These are phyloP conservation scores for Cystobasidium onofrii DNA, from an alignment of 768 basidiomycete species.

Conservation along the genomic window DNA sequence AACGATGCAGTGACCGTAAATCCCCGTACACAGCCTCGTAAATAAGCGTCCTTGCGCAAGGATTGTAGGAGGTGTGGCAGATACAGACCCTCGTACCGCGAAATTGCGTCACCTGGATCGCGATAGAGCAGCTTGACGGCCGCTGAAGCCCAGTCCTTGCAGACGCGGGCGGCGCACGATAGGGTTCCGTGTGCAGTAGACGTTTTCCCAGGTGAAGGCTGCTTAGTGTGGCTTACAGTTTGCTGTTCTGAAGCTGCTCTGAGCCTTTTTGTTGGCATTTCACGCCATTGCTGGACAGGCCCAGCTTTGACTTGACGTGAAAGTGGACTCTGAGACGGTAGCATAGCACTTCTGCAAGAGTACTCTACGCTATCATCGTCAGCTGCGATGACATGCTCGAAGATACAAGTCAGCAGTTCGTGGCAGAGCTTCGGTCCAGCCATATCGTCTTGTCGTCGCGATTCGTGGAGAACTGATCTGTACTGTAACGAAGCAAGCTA, in stretches of 20 bases:
- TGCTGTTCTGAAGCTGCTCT: neutral
- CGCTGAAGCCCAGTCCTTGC: constrained; percentile 4
- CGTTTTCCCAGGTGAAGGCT: neutral
- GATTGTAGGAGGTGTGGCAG: constrained; percentile 18
- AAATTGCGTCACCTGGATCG: constrained; percentile 16
- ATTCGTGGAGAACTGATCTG: neutral
- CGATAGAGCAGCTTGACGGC: constrained; percentile 6
- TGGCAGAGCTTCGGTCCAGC: constrained; percentile 2
- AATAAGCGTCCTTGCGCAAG: neutral
- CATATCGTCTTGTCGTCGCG: neutral
- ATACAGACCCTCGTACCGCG: constrained; percentile 28
- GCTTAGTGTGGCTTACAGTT: neutral
- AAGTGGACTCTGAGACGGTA: neutral
- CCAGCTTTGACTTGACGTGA: neutral
- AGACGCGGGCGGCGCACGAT: constrained; percentile 24
- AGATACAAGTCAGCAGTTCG: constrained; percentile 18
- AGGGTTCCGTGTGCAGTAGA: constrained; percentile 15
- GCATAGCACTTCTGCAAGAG: neutral
- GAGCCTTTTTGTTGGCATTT: neutral
- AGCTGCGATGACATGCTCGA: neutral
- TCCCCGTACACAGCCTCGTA: neutral
- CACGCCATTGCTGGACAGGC: neutral
- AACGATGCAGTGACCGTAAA: constrained; percentile 3
- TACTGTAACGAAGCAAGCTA: too few species aligned
- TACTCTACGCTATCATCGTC: neutral